Conservation (phyloP, 345 rosid species). For the Aurinia saxatilis region DNA sequence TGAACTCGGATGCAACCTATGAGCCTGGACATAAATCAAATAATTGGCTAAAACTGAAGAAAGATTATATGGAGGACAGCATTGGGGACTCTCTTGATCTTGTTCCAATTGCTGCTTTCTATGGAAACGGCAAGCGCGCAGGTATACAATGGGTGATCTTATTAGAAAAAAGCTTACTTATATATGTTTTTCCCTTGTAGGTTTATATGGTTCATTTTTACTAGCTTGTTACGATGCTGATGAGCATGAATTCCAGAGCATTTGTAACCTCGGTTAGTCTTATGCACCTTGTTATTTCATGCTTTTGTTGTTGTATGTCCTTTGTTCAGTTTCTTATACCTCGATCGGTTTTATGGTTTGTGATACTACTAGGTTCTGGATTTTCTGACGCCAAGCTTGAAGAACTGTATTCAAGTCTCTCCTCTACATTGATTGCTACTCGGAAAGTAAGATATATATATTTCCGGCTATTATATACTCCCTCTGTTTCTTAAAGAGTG, state of each 20-base stretch:
- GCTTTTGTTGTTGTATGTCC: neutral
- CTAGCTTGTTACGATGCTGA: slow-evolving; percentile 77
- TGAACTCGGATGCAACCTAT: slow-evolving; percentile 88
- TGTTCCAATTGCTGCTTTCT: slow-evolving; percentile 93
- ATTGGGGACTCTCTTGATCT: slow-evolving; percentile 91
- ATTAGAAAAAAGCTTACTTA: slow-evolving; percentile 1
- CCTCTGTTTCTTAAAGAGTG: no score
- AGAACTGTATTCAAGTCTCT: slow-evolving; percentile 73
- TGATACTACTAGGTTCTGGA: slow-evolving; percentile 67
- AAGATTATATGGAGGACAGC: slow-evolving; percentile 95
- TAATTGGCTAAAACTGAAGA: slow-evolving; percentile 95
- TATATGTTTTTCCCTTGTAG: slow-evolving; percentile 33
- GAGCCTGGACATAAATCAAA: slow-evolving; percentile 89
- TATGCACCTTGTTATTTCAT: neutral
- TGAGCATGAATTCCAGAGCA: slow-evolving; percentile 88
- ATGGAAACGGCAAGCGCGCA: slow-evolving; percentile 92
- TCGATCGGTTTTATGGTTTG: slow-evolving; percentile 2
- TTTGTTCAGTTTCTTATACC: neutral
- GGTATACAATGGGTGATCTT: slow-evolving; percentile 36
- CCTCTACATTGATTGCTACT: slow-evolving; percentile 60
- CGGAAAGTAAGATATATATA: no score
- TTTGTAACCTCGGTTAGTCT: slow-evolving; percentile 79
- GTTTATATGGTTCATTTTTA: slow-evolving; percentile 89
- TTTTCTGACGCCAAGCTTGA: slow-evolving; percentile 82
- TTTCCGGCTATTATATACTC: no score